Evolutionary conservation across 2,329 filamentous ascomycete species (phyloP).

Genomic region (Botryosphaeria dothidea): DNA sequence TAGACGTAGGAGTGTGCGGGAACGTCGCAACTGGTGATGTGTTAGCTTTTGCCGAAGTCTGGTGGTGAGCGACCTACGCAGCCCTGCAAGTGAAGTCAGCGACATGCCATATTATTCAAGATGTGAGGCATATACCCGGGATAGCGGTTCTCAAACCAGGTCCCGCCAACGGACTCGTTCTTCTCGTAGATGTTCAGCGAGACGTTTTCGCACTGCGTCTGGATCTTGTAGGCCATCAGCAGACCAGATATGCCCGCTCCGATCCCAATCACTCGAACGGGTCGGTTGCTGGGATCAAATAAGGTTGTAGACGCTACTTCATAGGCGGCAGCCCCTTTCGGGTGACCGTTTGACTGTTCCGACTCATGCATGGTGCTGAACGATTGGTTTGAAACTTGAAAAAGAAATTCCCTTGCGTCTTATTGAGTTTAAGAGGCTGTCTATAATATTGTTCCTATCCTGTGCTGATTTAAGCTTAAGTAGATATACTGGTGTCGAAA

Average conservation of each 20-base stretch:
- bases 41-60: background rate
- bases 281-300: background rate
- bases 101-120: background rate
- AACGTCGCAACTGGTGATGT: background rate
- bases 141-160: background rate
- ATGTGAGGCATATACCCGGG: background rate
- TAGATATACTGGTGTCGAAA: no score
- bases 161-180: background rate
- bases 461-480: no score
- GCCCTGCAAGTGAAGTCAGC: background rate
- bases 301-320: background rate
- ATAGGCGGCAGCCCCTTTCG: no score
- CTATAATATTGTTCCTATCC: no score
- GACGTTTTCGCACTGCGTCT: background rate
- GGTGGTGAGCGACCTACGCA: background rate
- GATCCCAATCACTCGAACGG: background rate
- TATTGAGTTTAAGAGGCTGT: no score
- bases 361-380: no score
- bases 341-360: no score
- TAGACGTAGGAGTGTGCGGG: background rate
- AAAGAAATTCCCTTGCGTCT: no score
- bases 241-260: background rate
- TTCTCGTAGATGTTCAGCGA: background rate
- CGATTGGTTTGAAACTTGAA: no score
- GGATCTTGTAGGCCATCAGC: background rate